Evolutionary conservation across 805 yeast species (phyloP).

Genomic region (Trichomonascus vanleenenianus): DNA sequence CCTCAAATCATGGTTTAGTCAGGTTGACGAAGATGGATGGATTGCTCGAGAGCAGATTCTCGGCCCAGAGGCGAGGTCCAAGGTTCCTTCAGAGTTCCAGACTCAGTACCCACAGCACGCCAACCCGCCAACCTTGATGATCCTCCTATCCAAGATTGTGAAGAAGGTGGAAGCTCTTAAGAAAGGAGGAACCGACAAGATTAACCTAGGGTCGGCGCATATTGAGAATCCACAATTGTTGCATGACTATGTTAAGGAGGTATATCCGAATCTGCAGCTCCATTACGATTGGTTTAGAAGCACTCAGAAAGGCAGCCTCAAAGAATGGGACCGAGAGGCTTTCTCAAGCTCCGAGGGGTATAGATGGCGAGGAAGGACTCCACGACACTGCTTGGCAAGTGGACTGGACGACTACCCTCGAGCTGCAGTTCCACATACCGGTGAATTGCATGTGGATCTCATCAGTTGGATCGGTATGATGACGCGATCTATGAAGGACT

Average conservation of each 20-base stretch:
- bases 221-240: conserved; percentile 41
- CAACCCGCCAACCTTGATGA: conserved; percentile 89
- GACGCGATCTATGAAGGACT: conserved; percentile 71
- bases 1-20: conserved; percentile 75
- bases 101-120: conserved; percentile 86
- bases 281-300: conserved; percentile 82
- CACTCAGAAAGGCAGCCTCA: conserved; percentile 70
- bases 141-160: conserved; percentile 44
- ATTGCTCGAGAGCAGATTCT: conserved; percentile 91
- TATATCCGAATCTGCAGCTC: conserved; percentile 67
- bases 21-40: conserved; percentile 92
- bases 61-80: conserved; percentile 82
- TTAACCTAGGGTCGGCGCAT: conserved; percentile 38
- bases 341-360: conserved; percentile 56
- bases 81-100: conserved; percentile 77
- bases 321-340: conserved; percentile 57
- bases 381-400: conserved; percentile 78
- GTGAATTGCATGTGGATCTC: conserved; percentile 86
- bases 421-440: conserved; percentile 67
- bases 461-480: conserved; percentile 90
- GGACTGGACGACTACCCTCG: conserved; percentile 97
- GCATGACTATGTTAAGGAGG: conserved; percentile 35
- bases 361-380: conserved; percentile 91
- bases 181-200: neutral
- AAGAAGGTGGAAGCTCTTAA: conserved; percentile 26